Evolutionary conservation across 2,329 filamentous ascomycete genomes (phyloP).

Genomic region (Penicillium nordicum): DNA sequence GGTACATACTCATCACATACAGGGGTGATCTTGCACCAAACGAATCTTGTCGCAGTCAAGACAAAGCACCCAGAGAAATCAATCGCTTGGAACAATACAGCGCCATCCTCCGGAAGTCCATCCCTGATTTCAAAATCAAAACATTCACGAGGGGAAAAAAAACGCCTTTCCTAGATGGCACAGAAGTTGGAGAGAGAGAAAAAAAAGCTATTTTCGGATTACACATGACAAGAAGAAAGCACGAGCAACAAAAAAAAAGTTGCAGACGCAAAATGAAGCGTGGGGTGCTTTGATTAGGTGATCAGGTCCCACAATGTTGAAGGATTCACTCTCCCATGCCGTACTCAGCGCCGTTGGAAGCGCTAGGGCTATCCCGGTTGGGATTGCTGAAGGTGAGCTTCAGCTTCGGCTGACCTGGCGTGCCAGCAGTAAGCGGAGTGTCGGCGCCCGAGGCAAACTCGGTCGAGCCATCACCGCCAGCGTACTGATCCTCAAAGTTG

Average conservation of each 20-base stretch:
- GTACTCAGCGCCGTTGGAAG: conserved; percentile 31
- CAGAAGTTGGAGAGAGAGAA: not conserved
- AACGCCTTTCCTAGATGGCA: conserved; percentile 14
- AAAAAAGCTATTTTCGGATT: conserved; percentile 8
- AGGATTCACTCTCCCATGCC: conserved; percentile 33
- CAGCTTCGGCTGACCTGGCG: conserved; percentile 59
- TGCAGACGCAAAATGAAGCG: not conserved
- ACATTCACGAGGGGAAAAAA: not conserved
- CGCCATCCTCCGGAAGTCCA: conserved; percentile 8
- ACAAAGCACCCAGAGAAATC: conserved; percentile 5
- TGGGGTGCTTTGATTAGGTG: not conserved
- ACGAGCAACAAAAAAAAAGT: not conserved
- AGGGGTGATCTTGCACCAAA: conserved; percentile 1
- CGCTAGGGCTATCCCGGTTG: conserved; percentile 35
- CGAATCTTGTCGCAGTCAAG: conserved; percentile 1
- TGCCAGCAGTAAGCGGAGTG: conserved; percentile 61
- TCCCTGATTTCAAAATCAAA: conserved; percentile 12
- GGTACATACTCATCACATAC: conserved; percentile 17
- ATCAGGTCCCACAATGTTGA: not conserved
- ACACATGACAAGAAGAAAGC: conserved; percentile 10
- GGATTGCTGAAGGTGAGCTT: conserved; percentile 61
- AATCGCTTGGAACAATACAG: conserved; percentile 11
- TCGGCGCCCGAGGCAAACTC: conserved; percentile 47
- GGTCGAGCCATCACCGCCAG: conserved; percentile 51
- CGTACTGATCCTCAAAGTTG: conserved; percentile 54